phyloP scores from a whole-genome alignment of 306 rosid genomes.

The Quercus dentata region DNA sequence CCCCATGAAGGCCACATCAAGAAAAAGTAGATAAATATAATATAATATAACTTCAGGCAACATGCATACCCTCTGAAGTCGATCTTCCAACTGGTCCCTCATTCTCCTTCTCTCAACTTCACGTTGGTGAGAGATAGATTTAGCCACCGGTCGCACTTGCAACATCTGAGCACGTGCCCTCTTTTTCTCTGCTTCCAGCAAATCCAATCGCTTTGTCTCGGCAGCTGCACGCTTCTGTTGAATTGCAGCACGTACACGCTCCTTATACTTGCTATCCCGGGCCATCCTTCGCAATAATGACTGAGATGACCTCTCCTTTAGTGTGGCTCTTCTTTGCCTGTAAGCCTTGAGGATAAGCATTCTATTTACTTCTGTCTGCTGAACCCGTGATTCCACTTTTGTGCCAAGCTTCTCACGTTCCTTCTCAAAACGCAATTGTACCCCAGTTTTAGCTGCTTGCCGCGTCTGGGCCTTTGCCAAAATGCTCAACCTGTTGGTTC shows the following conservation, averaged over 20 bases:
- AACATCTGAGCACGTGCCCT: conserved; percentile 68
- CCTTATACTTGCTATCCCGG: conserved; percentile 85
- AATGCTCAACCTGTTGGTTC: conserved; percentile 66
- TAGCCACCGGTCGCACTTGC: conserved; percentile 74
- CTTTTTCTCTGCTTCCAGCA: conserved; percentile 86
- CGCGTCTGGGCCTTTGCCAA: conserved; percentile 83
- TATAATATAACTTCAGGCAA: conserved; percentile 3
- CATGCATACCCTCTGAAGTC: conserved; percentile 75
- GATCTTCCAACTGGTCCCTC: conserved; percentile 84
- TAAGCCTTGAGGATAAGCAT: conserved; percentile 75
- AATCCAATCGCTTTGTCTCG: conserved; percentile 69
- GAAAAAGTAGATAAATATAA: not conserved
- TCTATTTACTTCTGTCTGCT: conserved; percentile 87
- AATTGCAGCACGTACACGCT: conserved; percentile 83
- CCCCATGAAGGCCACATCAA: conserved; percentile 5
- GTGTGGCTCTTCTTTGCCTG: conserved; percentile 79
- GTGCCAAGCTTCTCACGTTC: conserved; percentile 70
- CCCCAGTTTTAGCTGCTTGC: conserved; percentile 82
- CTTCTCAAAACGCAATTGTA: conserved; percentile 64
- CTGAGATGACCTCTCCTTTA: conserved; percentile 84
- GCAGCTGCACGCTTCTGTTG: conserved; percentile 85
- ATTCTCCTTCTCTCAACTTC: conserved; percentile 81
- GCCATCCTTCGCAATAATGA: conserved; percentile 71
- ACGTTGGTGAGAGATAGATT: conserved; percentile 77
- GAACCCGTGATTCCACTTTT: conserved; percentile 76